Percentiles rank a stretch among this genome's conserved stretches.
Evolutionary conservation across 1,284 basidiomycete species (phyloP).

Genomic region (Tetrapyrgos nigripes): DNA sequence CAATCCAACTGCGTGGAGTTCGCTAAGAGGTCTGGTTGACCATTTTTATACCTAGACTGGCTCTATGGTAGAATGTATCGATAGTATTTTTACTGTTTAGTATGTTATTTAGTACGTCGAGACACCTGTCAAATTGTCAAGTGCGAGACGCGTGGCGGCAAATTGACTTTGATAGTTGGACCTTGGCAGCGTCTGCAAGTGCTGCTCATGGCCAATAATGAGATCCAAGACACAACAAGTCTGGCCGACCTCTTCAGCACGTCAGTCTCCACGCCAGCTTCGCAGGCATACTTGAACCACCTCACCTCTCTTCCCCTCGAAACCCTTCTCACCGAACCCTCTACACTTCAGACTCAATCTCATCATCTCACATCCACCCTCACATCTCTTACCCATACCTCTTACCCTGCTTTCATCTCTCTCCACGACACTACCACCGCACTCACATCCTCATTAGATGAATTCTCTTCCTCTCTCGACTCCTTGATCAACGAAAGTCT

Average conservation of each 20-base stretch:
- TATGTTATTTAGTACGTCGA: too few species aligned
- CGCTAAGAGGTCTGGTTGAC: too few species aligned
- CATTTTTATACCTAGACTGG: too few species aligned
- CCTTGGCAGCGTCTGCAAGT: too few species aligned
- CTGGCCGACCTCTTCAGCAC: conserved; percentile 24
- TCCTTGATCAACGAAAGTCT: conserved; percentile 69
- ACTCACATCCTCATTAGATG: conserved; percentile 67
- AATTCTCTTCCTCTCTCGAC: conserved; percentile 72
- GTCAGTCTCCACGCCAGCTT: conserved; percentile 31
- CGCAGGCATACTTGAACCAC: conserved; percentile 61
- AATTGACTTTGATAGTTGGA: too few species aligned
- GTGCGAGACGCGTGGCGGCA: too few species aligned
- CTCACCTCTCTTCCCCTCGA: conserved; percentile 63
- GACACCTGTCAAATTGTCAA: too few species aligned
- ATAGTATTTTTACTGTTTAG: too few species aligned
- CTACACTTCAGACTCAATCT: conserved; percentile 77
- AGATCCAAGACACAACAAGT: neutral
- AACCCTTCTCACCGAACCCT: conserved; percentile 74
- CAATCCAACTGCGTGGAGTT: too few species aligned
- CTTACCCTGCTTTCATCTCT: conserved; percentile 88
- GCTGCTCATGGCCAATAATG: too few species aligned
- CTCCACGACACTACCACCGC: conserved; percentile 78
- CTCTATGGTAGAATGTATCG: too few species aligned
- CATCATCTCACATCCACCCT: conserved; percentile 87
- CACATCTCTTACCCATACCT: conserved; percentile 86